Conservation (phyloP, 2,329 filamentous ascomycete species). For the Dendrostoma leiphaemia region DNA sequence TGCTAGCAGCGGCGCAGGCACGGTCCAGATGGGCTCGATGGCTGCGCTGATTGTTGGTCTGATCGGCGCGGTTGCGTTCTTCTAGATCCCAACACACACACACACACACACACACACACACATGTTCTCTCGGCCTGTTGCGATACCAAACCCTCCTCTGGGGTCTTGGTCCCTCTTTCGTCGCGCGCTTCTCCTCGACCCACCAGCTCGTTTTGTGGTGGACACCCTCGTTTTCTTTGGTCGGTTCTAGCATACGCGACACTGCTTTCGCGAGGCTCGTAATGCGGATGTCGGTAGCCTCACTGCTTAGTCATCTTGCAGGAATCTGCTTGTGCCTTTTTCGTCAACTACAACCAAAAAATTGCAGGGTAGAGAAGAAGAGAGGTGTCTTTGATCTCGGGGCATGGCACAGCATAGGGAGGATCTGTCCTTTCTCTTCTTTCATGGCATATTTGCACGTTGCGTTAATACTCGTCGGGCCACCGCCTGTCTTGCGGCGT, state of each 20-base stretch:
- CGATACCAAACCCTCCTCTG: background rate
- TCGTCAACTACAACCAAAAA: background rate
- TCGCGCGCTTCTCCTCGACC: background rate
- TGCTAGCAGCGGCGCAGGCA: conserved; percentile 28
- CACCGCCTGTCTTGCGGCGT: background rate
- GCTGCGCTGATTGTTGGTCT: conserved; percentile 33
- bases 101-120: background rate
- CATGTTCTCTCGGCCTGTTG: background rate
- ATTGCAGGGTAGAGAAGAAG: background rate
- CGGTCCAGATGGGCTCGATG: conserved; percentile 30
- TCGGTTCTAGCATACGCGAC: background rate
- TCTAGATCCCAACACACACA: conserved; percentile 27
- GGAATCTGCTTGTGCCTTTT: conserved; percentile 1
- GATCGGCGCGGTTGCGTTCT: conserved; percentile 31
- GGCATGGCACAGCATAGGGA: background rate
- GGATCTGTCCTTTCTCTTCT: background rate
- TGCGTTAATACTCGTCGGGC: background rate
- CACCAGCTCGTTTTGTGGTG: background rate
- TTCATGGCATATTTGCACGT: background rate
- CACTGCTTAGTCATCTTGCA: conserved; percentile 1
- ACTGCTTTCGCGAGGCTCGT: conserved; percentile 2
- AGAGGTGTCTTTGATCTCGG: background rate
- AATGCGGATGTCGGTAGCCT: conserved; percentile 6
- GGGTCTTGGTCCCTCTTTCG: background rate
- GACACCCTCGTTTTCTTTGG: background rate